Conservation (phyloP, 306 rosid species). For the Cucumis cinereus region DNA sequence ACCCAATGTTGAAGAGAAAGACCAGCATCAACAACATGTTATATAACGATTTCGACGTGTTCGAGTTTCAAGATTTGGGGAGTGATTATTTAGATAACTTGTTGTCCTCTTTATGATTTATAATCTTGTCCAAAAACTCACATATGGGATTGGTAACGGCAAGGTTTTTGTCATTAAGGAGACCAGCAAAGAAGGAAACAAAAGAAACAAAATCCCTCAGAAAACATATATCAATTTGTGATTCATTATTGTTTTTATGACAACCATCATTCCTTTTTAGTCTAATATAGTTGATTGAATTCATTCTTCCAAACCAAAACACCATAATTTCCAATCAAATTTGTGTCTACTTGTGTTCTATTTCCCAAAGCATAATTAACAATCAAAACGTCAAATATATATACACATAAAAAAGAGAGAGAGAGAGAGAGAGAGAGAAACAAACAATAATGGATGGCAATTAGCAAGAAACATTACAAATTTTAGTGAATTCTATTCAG, state of each 20-base stretch:
- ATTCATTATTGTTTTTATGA: neutral
- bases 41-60: constrained; percentile 28
- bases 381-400: neutral
- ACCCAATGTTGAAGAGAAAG: constrained; percentile 29
- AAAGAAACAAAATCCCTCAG: neutral
- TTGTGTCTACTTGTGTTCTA: neutral
- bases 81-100: constrained; percentile 72
- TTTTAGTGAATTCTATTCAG: neutral
- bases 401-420: neutral
- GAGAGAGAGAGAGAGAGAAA: neutral
- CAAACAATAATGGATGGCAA: neutral
- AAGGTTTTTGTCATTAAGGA: neutral
- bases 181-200: neutral
- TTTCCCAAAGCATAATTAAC: neutral
- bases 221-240: neutral
- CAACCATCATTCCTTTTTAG: neutral
- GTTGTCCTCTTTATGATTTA: constrained; percentile 43
- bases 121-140: neutral
- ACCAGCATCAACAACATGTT: constrained; percentile 20
- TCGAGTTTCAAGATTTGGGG: constrained; percentile 78
- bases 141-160: neutral
- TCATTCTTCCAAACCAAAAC: neutral
- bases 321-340: neutral
- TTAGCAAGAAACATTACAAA: neutral
- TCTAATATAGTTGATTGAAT: neutral